Base-by-base conservation (phyloP, 176 grass and related monocot genomes). In the Bolboschoenus planiculmis region DNA sequence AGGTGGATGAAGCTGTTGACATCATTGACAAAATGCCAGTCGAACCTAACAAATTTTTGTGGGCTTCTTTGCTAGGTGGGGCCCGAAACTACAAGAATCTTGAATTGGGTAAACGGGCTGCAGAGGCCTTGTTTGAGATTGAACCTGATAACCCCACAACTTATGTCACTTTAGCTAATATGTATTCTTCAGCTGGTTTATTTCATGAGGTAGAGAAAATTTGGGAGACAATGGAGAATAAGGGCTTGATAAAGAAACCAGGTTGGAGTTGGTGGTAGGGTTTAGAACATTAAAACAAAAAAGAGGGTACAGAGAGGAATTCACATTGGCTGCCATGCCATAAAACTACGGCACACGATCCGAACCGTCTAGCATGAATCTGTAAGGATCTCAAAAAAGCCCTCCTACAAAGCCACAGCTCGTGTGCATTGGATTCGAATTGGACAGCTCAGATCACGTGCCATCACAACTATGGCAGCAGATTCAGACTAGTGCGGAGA, bases 61-160 rank as follows among this genome's bases (percentile, higher is more conserved):
- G 92, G 95, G 85, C 92, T 20, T 95, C 92, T 31, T 82, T 98
- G 90, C 87, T 95, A 36, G 76, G 87, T 85, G 90, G 95, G 10
- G 92, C 90, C 18, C 61, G 74, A 74, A 88, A 85, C 83, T 88
- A 91, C 82, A 93, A 91, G 56, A 98, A 95, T 83, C 78, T 95
- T n/a, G 67, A 11, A 63, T 76, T 93, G 0, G 90, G 84, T 44
- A 91, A 70, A 87, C 34, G 58, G 26, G 92, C 87, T 60, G 89
- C 90, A 0, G 88, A 95, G 84, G 89, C 88, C 23, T 60, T 95
- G 80, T 93, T 98, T 30, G 82, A 93, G 86, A 76, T 95, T 39
- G 95, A 97, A 56, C 95, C 95, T 10, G 90, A 95, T 43, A 98
- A 95, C 78, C 88, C 90, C 35, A 85, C 86, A 15, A 98, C 87